Evolutionary conservation across 495 filamentous ascomycete genomes (phyloP).

Genomic region (Podospora anserina): DNA sequence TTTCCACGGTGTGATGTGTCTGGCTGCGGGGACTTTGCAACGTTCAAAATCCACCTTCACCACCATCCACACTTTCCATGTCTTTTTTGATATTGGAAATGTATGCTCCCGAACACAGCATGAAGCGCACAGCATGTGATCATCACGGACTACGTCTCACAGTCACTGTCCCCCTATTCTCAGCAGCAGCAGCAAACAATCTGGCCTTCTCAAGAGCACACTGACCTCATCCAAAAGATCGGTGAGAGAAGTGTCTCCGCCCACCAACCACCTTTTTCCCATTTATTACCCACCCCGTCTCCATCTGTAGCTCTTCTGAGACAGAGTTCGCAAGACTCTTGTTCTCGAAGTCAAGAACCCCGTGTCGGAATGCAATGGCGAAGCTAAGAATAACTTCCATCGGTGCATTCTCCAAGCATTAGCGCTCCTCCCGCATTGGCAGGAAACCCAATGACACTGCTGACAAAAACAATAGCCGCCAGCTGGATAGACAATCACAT

Average conservation of each 20-base stretch:
- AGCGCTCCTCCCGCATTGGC: too few species aligned
- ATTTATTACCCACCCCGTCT: not conserved
- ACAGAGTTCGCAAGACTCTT: not conserved
- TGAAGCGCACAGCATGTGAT: not conserved
- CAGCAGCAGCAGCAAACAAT: not conserved
- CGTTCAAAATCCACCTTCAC: not conserved
- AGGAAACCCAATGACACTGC: not conserved
- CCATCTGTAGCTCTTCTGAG: not conserved
- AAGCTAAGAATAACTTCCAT: not conserved
- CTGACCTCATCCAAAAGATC: not conserved
- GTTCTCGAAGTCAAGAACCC: too few species aligned
- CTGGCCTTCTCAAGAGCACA: not conserved
- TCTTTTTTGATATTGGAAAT: not conserved
- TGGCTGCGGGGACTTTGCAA: not conserved
- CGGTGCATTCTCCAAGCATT: not conserved
- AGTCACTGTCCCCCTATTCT: not conserved
- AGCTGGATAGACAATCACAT: not conserved
- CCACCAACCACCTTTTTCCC: not conserved
- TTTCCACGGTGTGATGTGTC: conserved; percentile 6
- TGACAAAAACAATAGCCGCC: not conserved
- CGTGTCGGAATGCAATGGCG: not conserved
- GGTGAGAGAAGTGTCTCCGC: not conserved
- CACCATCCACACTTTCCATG: not conserved
- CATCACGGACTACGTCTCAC: not conserved
- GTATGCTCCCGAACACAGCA: not conserved